Evolutionary conservation across 163 green algal genomes (phyloP), one percentile per base, ranked within the genome.

Genomic region (Chloromonas sp.): DNA sequence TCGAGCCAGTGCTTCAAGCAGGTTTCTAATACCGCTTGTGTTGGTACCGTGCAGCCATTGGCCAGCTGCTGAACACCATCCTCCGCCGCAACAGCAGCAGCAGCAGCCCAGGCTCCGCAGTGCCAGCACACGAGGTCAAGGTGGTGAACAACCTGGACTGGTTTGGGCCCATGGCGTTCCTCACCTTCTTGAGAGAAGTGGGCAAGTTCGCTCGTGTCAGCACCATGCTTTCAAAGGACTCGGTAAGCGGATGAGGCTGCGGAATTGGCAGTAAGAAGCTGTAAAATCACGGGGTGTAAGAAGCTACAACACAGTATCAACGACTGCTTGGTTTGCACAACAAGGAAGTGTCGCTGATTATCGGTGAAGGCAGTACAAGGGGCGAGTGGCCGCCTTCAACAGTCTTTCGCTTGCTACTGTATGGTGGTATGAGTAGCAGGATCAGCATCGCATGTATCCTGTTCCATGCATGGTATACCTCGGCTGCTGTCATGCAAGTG

Each of bases 111-210:
- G 3, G 60, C 14, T 11, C 14, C 81, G 3, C 81, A 11, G 2
- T 61, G 3, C 57, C 66, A 60, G 66, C 80, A 14, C 82, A 81
- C 57, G 71, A 77, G 14, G 82, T 85, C 71, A 57, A 70, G 79
- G 87, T 99, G 70, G 85, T 99, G 3, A 98, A 99, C 92, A 99
- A 99, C 88, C 90, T 98, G 82, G 95, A 98, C 88, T 99, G 97
- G 97, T 98, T 98, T 88, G 90, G 92, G 0, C 80, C 83, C 61
- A 97, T 99, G 91, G 82, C 80, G 1, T 92, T 99, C 79, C 91
- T 99, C 60, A 88, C 90, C 3, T 99, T 99, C 86, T 90, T 99
- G 84, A 88, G 97, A 0, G 95, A 99, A 61, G 89, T 99, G 2
- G 97, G 97, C 70, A 98, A 98, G 89, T 95, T 94, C 84, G 96